Evolutionary conservation across 106 monocot genomes (phyloP).

Genomic region (Agapanthus africanus): DNA sequence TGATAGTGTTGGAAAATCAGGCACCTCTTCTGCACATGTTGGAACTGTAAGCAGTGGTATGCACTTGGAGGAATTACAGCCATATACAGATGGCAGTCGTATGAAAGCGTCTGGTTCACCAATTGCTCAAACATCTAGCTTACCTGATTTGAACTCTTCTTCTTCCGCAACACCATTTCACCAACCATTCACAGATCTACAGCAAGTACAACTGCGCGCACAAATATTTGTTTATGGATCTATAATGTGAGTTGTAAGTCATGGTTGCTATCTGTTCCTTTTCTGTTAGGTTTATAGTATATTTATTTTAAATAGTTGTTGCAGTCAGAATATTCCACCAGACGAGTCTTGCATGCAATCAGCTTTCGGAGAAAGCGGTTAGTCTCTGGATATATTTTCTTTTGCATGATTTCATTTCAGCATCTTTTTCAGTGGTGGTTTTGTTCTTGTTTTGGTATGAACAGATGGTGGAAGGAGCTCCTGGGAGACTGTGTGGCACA

Average conservation of each 20-base stretch:
- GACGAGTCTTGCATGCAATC: constrained; percentile 77
- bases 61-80: constrained; percentile 23
- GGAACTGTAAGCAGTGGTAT: constrained; percentile 16
- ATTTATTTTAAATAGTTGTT: constrained; percentile 16
- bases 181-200: constrained; percentile 79
- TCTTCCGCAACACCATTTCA: constrained; percentile 30
- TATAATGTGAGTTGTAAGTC: constrained; percentile 59
- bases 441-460: constrained; percentile 2
- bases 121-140: constrained; percentile 30
- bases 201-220: constrained; percentile 90
- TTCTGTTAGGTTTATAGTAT: not conserved
- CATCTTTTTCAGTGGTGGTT: not conserved
- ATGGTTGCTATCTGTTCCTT: constrained; percentile 5
- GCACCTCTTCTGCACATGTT: constrained; percentile 6
- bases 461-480: constrained; percentile 52
- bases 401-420: not conserved
- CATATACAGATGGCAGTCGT: constrained; percentile 19
- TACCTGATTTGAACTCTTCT: constrained; percentile 56
- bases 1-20: constrained; percentile 21
- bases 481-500: constrained; percentile 72
- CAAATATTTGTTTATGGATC: constrained; percentile 98
- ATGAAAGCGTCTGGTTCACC: constrained; percentile 22
- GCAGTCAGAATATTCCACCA: constrained; percentile 83
- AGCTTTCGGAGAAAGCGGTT: constrained; percentile 77
- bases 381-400: constrained; percentile 13